These are phyloP conservation scores for Incumbomyces delicatus DNA, from an alignment of 2,329 filamentous ascomycete species.

Conservation along the genomic window DNA sequence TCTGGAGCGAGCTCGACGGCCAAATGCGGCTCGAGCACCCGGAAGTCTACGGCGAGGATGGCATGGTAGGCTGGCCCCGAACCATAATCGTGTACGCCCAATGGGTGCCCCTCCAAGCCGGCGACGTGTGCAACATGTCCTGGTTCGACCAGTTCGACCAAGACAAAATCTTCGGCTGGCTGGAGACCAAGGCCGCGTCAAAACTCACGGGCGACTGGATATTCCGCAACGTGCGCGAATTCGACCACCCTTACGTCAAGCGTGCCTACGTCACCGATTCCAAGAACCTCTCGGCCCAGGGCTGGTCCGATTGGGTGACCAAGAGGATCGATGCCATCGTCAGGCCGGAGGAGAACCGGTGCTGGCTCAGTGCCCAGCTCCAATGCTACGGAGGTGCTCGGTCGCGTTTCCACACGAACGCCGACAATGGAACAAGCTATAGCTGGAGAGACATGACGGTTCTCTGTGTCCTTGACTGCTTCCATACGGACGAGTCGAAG, in stretches of 20 bases:
- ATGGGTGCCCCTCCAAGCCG: constrained; percentile 34
- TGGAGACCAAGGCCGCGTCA: constrained; percentile 33
- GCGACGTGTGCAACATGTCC: constrained; percentile 27
- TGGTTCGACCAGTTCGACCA: constrained; percentile 33
- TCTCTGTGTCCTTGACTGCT: constrained; percentile 34
- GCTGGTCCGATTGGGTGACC: constrained; percentile 33
- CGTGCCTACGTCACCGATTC: constrained; percentile 31
- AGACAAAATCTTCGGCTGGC: constrained; percentile 25
- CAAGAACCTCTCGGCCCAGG: constrained; percentile 30
- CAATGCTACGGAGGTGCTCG: constrained; percentile 38
- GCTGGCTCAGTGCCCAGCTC: constrained; percentile 38
- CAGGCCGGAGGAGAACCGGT: constrained; percentile 28
- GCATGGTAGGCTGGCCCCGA: constrained; percentile 30
- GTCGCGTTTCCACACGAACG: constrained; percentile 34
- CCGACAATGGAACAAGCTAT: constrained; percentile 38
- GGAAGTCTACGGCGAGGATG: constrained; percentile 29
- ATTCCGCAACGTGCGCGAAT: constrained; percentile 38
- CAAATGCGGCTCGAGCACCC: constrained; percentile 30
- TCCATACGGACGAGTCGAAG: constrained; percentile 30
- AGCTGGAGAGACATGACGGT: constrained; percentile 40
- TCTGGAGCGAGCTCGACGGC: constrained; percentile 30
- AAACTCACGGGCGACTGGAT: constrained; percentile 38
- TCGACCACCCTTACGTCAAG: constrained; percentile 41
- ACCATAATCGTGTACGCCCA: constrained; percentile 41
- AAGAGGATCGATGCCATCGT: constrained; percentile 32